phyloP scores from a whole-genome alignment of 176 grass and related monocot genomes.

The Chrysopogon serrulatus region DNA sequence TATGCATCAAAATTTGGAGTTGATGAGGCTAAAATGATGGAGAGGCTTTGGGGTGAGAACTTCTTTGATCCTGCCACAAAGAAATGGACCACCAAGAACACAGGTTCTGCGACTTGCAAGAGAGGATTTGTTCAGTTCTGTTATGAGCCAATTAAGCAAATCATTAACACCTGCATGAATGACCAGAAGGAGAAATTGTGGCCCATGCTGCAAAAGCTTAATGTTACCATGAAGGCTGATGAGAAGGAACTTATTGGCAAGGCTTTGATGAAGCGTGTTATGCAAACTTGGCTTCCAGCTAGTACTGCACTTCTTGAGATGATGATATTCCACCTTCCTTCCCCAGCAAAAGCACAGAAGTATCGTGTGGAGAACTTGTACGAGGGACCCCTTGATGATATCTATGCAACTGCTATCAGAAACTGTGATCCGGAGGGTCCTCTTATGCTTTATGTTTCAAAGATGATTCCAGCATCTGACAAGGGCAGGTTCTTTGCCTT shows the following conservation, averaged over 20 bases:
- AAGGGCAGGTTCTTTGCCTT: conserved; percentile 81
- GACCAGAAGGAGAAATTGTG: conserved; percentile 75
- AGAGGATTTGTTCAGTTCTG: conserved; percentile 82
- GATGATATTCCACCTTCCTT: conserved; percentile 85
- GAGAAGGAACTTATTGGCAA: conserved; percentile 72
- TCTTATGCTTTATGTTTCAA: conserved; percentile 80
- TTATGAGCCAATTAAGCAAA: conserved; percentile 77
- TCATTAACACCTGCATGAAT: conserved; percentile 67
- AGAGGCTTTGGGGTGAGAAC: conserved; percentile 84
- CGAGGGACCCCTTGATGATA: conserved; percentile 71
- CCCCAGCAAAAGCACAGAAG: conserved; percentile 52
- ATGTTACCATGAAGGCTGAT: conserved; percentile 63
- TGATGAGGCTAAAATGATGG: conserved; percentile 73
- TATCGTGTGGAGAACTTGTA: conserved; percentile 87
- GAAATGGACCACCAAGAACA: conserved; percentile 69
- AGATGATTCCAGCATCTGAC: conserved; percentile 86
- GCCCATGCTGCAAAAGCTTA: conserved; percentile 74
- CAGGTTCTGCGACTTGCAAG: conserved; percentile 57
- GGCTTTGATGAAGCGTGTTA: conserved; percentile 76
- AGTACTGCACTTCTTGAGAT: conserved; percentile 69
- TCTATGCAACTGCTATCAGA: conserved; percentile 64
- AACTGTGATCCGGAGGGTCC: conserved; percentile 76
- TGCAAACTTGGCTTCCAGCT: conserved; percentile 78
- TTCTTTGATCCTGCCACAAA: conserved; percentile 68
- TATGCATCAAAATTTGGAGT: conserved; percentile 82